phyloP scores from a whole-genome alignment of 2,329 filamentous ascomycete genomes.

The Tolypocladium inflatum region DNA sequence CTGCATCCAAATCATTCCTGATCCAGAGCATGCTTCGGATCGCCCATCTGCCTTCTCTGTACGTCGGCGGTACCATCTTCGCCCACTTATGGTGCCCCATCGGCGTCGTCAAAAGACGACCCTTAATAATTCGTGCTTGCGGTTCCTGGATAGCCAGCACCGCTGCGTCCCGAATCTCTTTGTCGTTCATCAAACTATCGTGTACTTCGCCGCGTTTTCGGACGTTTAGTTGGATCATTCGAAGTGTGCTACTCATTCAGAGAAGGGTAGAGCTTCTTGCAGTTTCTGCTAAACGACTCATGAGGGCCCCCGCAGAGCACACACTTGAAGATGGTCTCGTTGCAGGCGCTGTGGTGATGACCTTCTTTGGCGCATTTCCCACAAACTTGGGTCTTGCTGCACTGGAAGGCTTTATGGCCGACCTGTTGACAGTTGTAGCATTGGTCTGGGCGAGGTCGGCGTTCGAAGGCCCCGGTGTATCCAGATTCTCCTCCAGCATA shows the following conservation, averaged over 20 bases:
- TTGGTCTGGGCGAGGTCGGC: conserved; percentile 12
- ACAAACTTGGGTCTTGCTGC: conserved; percentile 12
- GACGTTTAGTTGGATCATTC: conserved; percentile 9
- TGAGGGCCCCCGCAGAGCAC: conserved; percentile 10
- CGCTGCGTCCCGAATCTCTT: conserved; percentile 6
- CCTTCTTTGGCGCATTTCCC: conserved; percentile 8
- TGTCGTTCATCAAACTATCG: conserved; percentile 11
- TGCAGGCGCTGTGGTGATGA: conserved; percentile 11
- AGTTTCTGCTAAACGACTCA: conserved; percentile 13
- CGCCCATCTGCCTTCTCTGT: conserved; percentile 8
- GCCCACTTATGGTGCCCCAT: conserved; percentile 8
- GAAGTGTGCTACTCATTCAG: conserved; percentile 9
- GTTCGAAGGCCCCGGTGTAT: conserved; percentile 9
- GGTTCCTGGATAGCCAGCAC: conserved; percentile 9
- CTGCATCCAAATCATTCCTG: conserved; percentile 5
- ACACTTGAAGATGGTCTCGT: conserved; percentile 8
- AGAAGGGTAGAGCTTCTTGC: conserved; percentile 8
- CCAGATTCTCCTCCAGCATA: conserved; percentile 11
- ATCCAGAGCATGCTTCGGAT: conserved; percentile 12
- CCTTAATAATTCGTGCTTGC: conserved; percentile 5
- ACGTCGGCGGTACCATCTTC: conserved; percentile 7
- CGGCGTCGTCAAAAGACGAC: conserved; percentile 7
- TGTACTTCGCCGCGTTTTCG: conserved; percentile 7
- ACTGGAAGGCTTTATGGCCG: conserved; percentile 17
- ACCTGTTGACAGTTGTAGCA: conserved; percentile 20